These are phyloP conservation scores for Nitzschia inconspicua DNA, from an alignment of 108 stramenopile genomes.

Conservation along the genomic window DNA sequence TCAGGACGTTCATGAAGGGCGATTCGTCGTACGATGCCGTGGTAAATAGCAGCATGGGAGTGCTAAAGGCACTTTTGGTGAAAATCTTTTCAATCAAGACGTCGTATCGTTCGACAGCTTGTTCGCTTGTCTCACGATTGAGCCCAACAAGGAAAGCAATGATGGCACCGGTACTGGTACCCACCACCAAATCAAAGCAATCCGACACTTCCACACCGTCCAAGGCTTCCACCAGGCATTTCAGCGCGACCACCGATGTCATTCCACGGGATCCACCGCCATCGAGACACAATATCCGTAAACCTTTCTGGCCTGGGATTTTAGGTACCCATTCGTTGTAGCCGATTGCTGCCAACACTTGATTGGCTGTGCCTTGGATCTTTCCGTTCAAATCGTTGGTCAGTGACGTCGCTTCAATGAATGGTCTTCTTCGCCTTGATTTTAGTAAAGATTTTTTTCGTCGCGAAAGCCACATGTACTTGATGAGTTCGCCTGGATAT, in stretches of 20 bases:
- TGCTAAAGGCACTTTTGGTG: constrained; percentile 68
- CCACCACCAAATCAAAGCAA: constrained; percentile 81
- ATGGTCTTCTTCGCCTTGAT: constrained; percentile 18
- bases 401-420: constrained; percentile 42
- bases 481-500: constrained; percentile 42
- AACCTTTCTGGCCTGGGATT: constrained; percentile 63
- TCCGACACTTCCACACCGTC: constrained; percentile 72
- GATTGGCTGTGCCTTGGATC: constrained; percentile 71
- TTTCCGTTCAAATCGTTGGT: constrained; percentile 38
- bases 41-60: constrained; percentile 75
- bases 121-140: constrained; percentile 57
- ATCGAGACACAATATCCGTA: constrained; percentile 56
- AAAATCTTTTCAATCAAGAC: constrained; percentile 71
- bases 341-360: constrained; percentile 77
- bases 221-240: constrained; percentile 56
- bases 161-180: constrained; percentile 85
- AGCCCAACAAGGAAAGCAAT: constrained; percentile 73
- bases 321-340: constrained; percentile 83
- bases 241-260: constrained; percentile 64
- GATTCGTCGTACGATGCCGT: constrained; percentile 84
- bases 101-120: constrained; percentile 75
- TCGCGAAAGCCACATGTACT: constrained; percentile 15
- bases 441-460: neutral
- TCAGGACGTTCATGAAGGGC: constrained; percentile 70
- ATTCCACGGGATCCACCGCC: constrained; percentile 84